Base-by-base conservation (phyloP, 345 rosid species). In the Citrus sp. region DNA sequence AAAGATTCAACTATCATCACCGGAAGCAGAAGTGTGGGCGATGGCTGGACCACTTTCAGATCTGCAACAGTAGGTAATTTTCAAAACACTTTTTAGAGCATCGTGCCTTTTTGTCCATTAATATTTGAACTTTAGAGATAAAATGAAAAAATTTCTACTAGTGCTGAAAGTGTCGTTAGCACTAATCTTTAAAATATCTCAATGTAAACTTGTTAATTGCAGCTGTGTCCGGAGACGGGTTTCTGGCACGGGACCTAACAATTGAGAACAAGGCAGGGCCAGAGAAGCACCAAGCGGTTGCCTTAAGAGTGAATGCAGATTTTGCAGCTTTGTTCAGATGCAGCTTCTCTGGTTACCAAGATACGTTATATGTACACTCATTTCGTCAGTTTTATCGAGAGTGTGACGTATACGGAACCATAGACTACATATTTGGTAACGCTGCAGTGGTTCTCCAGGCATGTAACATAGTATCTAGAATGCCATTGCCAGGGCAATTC, bases 1-100 rank as follows among this genome's bases (percentile, higher is more conserved):
- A 82, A 80, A 56, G 90, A 87, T 70, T 84, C 81, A 76, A 92
- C 98, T 9, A 75, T 88, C 54, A 83, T 95, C 34, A 85, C 91
- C 40, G 97, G 95, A 1, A 87, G 80, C 68, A 81, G 97, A 80
- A 95, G 92, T 67, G 87, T 91, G 0, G 92, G 7, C 7, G 98
- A 91, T 82, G 92, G 94, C 28, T 90, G 98, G 97, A 95, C 98
- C 78, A 93, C 98, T 78, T 95, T 93, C 89, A 84, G 98, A 90
- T 95, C 98, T 76, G 98, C 98, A 46, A 92, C 97, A 72, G 84
- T 95, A 40, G 98, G 98, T 95, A 84, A 70, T 65, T 8, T 54
- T 68, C 62, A 25, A 5, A 21, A n/a, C 49, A 42, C 73, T 6
- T 54, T 54, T 54, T 5, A 54, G 19, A 54, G 6, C 58, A 54